Evolutionary conservation across 805 yeast species (phyloP), one percentile per base, ranked within the genome.

Genomic region (Suhomyces sp.): DNA sequence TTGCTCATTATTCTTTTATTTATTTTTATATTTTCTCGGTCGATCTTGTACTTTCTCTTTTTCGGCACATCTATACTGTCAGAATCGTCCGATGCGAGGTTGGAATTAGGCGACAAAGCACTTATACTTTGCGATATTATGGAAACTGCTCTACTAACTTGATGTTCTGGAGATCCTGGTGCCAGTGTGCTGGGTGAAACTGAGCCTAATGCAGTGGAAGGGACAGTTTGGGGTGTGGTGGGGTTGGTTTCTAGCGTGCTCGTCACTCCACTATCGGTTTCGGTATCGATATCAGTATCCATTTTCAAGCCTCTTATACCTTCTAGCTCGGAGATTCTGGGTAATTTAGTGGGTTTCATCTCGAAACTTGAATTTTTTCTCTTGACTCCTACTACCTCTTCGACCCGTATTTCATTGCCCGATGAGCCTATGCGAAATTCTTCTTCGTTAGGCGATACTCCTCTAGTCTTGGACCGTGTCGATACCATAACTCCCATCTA

Each of bases 1-100:
- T 50, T 56, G 49, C 57, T 51, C 59, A 56, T 56, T 21, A 56
- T 51, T 3, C 59, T 48, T 44, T 56, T 56, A 49, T 56, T 56
- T 40, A 56, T 56, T 21, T 56, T 56, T 50, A 56, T 56, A 31
- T 51, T 56, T 22, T 50, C 56, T 20, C 56, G 39, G 44, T 55
- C 53, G 17, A 52, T 46, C 20, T 43, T 35, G 52, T 51, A 49
- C 47, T 56, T 56, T 17, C 57, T 43, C 35, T 46, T 49, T 12
- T 39, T 46, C 9, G 50, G 54, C 19, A 31, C 17, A 17, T 37
- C 41, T 17, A 19, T 7, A 10, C 15, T 17, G 40, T 40, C 50
- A 3, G 49, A 46, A 9, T 47, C 50, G 20, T 47, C 50, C 7
- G 50, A 47, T 6, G 15, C 46, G 2, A 22, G 24, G 29, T 33